These are phyloP conservation scores for Trichosporon coremiiforme DNA, from an alignment of 1,284 basidiomycete species.

Conservation along the genomic window DNA sequence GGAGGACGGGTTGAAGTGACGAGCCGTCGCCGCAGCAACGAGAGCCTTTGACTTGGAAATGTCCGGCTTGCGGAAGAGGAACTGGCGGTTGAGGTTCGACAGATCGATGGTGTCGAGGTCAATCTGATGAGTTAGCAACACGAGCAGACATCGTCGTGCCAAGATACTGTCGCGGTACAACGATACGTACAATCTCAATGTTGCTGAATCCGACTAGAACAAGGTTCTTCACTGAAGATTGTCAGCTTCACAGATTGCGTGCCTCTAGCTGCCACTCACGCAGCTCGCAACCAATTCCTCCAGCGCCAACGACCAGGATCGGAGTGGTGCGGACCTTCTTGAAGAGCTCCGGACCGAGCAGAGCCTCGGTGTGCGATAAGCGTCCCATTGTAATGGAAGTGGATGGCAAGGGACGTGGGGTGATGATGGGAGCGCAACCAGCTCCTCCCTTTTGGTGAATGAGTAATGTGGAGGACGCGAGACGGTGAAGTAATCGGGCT, in stretches of 20 bases:
- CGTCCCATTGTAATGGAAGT: constrained; percentile 38
- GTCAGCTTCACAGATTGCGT: neutral
- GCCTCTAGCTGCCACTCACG: constrained; percentile 61
- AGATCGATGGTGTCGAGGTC: constrained; percentile 99
- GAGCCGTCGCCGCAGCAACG: constrained; percentile 86
- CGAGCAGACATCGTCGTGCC: neutral
- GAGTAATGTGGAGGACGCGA: constrained; percentile 12
- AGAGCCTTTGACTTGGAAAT: constrained; percentile 95
- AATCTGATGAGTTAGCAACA: constrained; percentile 60
- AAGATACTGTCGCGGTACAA: neutral
- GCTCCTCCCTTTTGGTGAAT: neutral
- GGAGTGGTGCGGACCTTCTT: constrained; percentile 62
- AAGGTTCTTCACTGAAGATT: constrained; percentile 82
- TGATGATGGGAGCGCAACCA: neutral
- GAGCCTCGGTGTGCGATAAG: constrained; percentile 56
- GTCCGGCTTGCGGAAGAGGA: constrained; percentile 95
- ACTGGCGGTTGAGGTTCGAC: constrained; percentile 96
- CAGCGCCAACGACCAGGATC: constrained; percentile 90
- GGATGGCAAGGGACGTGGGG: neutral
- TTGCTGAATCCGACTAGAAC: constrained; percentile 89
- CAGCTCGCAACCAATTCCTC: constrained; percentile 96
- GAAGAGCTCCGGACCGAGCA: constrained; percentile 72
- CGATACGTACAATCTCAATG: constrained; percentile 66
- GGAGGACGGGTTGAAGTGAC: constrained; percentile 78
- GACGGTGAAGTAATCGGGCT: neutral